Evolutionary conservation across 495 filamentous ascomycete genomes (phyloP).

Genomic region (Bryoglossum gracile): DNA sequence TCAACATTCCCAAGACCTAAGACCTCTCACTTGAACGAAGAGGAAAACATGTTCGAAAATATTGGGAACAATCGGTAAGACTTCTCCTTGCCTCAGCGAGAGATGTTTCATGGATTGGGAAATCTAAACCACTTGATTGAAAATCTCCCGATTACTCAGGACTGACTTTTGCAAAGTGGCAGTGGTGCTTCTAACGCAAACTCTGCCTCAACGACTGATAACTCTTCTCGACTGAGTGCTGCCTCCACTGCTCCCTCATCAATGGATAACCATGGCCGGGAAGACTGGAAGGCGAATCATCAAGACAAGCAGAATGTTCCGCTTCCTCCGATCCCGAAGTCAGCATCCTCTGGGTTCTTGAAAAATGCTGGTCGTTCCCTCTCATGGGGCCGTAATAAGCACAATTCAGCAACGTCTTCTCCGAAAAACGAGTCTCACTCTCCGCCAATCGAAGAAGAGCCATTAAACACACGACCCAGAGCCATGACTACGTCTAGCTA

Average conservation of each 20-base stretch:
- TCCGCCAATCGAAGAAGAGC: slow-evolving; percentile 10
- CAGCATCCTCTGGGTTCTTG: slow-evolving; percentile 43
- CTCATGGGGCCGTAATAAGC: slow-evolving; percentile 59
- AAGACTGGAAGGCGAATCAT: slow-evolving; percentile 45
- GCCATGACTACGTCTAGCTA: slow-evolving; percentile 49
- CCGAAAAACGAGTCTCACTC: slow-evolving; percentile 34
- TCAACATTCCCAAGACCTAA: slow-evolving; percentile 27
- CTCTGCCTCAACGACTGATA: slow-evolving; percentile 54
- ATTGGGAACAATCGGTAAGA: slow-evolving; percentile 49
- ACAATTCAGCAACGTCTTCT: slow-evolving; percentile 33
- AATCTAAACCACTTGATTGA: slow-evolving; percentile 1
- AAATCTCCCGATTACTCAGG: slow-evolving; percentile 5
- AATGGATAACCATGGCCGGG: slow-evolving; percentile 50
- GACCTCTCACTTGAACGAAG: slow-evolving; percentile 32
- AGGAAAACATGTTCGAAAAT: slow-evolving; percentile 50
- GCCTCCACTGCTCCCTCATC: slow-evolving; percentile 68
- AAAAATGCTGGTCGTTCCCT: slow-evolving; percentile 66
- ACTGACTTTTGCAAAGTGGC: slow-evolving; percentile 39
- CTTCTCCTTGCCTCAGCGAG: no score
- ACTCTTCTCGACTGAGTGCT: slow-evolving; percentile 64
- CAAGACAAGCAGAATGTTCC: slow-evolving; percentile 52
- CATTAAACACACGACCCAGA: slow-evolving; percentile 25
- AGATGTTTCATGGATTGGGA: not conserved
- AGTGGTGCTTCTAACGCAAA: slow-evolving; percentile 61
- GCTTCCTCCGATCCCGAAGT: slow-evolving; percentile 48